A percentile compares a stretch with the other conserved stretches of the same genome.
phyloP scores from a whole-genome alignment of 495 filamentous ascomycete genomes.

The Lineolata rhizophorae region DNA sequence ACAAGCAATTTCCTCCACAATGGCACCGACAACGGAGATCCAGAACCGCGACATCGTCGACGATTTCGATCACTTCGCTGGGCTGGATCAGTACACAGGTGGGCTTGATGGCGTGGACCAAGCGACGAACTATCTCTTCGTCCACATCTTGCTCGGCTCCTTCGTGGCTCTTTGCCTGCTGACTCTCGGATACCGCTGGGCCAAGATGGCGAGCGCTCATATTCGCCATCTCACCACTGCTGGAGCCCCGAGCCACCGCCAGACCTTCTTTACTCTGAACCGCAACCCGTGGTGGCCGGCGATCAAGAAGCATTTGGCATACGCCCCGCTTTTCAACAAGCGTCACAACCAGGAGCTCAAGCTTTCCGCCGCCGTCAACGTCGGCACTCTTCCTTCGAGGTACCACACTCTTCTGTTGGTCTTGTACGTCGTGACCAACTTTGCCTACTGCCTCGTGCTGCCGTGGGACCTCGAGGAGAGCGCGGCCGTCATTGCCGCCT shows the following conservation, averaged over 20 bases:
- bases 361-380: conserved; percentile 63
- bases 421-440: conserved; percentile 51
- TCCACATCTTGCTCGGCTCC: conserved; percentile 16
- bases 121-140: conserved; percentile 15
- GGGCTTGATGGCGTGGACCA: conserved; percentile 20
- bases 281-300: conserved; percentile 37
- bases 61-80: too few relatives aligned
- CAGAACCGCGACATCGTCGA: too few relatives aligned
- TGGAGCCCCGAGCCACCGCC: conserved; percentile 22
- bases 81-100: conserved; percentile 11
- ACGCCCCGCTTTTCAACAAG: conserved; percentile 60
- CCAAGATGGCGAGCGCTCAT: conserved; percentile 40
- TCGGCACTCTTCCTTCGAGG: conserved; percentile 74
- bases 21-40: too few relatives aligned
- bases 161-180: conserved; percentile 27
- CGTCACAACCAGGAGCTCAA: conserved; percentile 78
- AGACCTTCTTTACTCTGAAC: conserved; percentile 42
- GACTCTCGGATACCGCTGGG: conserved; percentile 32
- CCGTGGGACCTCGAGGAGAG: conserved; percentile 27
- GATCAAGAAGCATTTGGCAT: conserved; percentile 63
- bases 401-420: conserved; percentile 59
- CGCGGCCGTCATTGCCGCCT: conserved; percentile 32
- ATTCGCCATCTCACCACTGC: conserved; percentile 53
- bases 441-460: conserved; percentile 62
- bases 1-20: too few relatives aligned